These are phyloP conservation scores for Termitomyces sp. DNA, from an alignment of 768 basidiomycete genomes.

Conservation along the genomic window DNA sequence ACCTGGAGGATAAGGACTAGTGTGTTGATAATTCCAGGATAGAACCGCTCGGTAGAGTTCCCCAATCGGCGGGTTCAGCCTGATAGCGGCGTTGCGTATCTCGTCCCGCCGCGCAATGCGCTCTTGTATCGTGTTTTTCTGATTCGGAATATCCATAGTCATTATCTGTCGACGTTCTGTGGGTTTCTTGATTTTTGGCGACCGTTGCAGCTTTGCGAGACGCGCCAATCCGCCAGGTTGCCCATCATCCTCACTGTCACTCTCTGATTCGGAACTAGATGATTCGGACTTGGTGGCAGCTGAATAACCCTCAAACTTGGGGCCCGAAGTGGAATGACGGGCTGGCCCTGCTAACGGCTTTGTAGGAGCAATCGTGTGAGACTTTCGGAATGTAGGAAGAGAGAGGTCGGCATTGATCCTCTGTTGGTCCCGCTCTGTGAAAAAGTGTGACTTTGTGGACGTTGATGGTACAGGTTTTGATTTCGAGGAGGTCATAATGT, in stretches of 20 bases:
- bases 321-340: slow-evolving; percentile 10
- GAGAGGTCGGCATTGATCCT: slow-evolving; percentile 30
- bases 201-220: slow-evolving; percentile 57
- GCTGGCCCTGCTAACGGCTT: slow-evolving; percentile 17
- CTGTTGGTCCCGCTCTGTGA: slow-evolving; percentile 26
- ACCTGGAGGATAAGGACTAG: slow-evolving; percentile 60
- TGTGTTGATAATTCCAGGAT: slow-evolving; percentile 82
- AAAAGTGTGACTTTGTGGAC: slow-evolving; percentile 20
- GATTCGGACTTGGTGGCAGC: slow-evolving; percentile 21
- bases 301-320: slow-evolving; percentile 27
- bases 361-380: slow-evolving; percentile 12
- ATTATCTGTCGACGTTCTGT: slow-evolving; percentile 61
- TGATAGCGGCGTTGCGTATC: slow-evolving; percentile 56
- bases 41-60: slow-evolving; percentile 74
- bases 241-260: slow-evolving; percentile 47
- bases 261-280: slow-evolving; percentile 41
- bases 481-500: slow-evolving; percentile 13
- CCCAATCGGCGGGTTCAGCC: slow-evolving; percentile 81
- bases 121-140: slow-evolving; percentile 42
- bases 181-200: slow-evolving; percentile 55
- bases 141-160: slow-evolving; percentile 51
- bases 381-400: slow-evolving; percentile 42
- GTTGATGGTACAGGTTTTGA: slow-evolving; percentile 10
- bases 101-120: slow-evolving; percentile 56
- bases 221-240: slow-evolving; percentile 45